These are phyloP conservation scores for Nitzschia sp. DNA, from an alignment of 108 stramenopile species.

Conservation along the genomic window DNA sequence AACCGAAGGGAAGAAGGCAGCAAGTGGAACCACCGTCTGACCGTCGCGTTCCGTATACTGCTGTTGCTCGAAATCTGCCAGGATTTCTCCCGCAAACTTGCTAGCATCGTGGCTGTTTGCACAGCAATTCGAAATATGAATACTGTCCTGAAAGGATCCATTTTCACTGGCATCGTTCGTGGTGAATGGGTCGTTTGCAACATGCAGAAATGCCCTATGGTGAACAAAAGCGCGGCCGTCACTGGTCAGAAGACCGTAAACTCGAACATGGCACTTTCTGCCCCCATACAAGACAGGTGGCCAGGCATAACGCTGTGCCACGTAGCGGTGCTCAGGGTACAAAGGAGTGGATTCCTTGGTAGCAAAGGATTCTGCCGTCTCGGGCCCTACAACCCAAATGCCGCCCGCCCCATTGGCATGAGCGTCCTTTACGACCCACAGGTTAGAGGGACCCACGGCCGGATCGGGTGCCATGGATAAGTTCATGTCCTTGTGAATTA, in stretches of 20 bases:
- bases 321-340: constrained; percentile 59
- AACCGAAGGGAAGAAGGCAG: constrained; percentile 70
- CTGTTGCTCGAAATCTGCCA: constrained; percentile 52
- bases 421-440: constrained; percentile 88
- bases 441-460: constrained; percentile 35
- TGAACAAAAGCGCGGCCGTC: constrained; percentile 82
- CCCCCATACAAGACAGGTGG: constrained; percentile 69
- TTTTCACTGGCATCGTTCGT: constrained; percentile 14
- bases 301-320: constrained; percentile 83
- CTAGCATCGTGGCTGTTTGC: constrained; percentile 75
- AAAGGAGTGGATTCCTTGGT: constrained; percentile 18
- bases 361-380: constrained; percentile 45
- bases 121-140: constrained; percentile 90
- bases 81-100: constrained; percentile 86
- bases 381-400: constrained; percentile 72
- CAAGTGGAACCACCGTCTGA: constrained; percentile 49
- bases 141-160: constrained; percentile 34
- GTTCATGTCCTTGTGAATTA: constrained; percentile 16
- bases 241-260: constrained; percentile 67
- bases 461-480: neutral
- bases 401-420: constrained; percentile 82
- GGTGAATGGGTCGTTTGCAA: constrained; percentile 78
- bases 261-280: constrained; percentile 81
- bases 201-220: constrained; percentile 74
- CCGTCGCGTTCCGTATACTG: constrained; percentile 28